Base-by-base conservation (phyloP, 2,329 filamentous ascomycete species). In the Cladorrhinum sp. region DNA sequence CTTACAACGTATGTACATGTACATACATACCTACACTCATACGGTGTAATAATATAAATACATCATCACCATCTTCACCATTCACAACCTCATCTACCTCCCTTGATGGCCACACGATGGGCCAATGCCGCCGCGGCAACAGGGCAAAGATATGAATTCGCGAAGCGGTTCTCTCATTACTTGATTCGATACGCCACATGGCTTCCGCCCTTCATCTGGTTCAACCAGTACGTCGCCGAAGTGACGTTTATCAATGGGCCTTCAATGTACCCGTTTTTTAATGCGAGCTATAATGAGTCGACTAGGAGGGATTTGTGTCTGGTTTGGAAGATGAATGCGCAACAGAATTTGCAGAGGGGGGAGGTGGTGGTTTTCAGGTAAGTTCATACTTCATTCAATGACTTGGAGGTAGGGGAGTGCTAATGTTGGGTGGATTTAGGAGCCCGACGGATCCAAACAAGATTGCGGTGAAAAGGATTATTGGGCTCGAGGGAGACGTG, bases 181-280 rank as follows among this genome's bases (percentile, higher is more conserved):
- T 74, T 84, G 54, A 73, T 86, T 65, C 77, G 79, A 54, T 77
- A 86, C 62, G 80, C 81, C 56, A 82, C 84, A 23, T 88, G 86
- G 83, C 73, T 88, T 23, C 87, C 87, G 1, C 80, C 84, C 14
- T 75, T 84, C 54, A 80, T 86, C 61, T 84, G 82, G 72, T 81
- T 89, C 75, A 84, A 87, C 68, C 76, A 81, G 33, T 79, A 86
- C 67, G 80, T 89, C 39, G 83, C 81, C 21, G 83, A 86, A 65
- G 63, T 87, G 50, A 82, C 81, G 2, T 75, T 77, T 61, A 82
- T 90, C 62, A 78, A 79, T 36, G 87, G 87, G 1, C 73, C 79
- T 20, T 92, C 88, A 20, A 95, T 95, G 91, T 88, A 88, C 59
- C 91, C 91, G 1, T 88, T 86, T 63, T 77, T 94, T 58, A 93